Conservation (phyloP, 176 grass and related monocot genomes). For the Tuctoria greenei region DNA sequence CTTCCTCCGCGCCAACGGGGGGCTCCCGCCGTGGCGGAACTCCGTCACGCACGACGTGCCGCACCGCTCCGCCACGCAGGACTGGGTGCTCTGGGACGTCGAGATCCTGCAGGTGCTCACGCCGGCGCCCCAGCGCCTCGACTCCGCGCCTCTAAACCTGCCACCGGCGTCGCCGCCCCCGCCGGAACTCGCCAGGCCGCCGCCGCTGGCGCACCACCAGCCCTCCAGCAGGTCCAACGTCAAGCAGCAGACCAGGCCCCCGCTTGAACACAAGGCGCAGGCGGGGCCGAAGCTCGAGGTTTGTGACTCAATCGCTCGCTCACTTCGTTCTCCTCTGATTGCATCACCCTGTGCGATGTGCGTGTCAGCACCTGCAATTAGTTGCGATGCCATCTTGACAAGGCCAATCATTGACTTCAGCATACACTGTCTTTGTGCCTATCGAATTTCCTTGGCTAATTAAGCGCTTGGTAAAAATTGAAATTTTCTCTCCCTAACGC, state of each 20-base stretch:
- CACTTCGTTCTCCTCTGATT: not conserved
- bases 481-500: not conserved
- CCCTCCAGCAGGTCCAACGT: constrained; percentile 28
- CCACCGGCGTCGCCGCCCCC: constrained; percentile 25
- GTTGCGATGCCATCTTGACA: not conserved
- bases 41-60: constrained; percentile 86
- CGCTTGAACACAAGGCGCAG: not conserved
- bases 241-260: not conserved
- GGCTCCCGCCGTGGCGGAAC: constrained; percentile 81
- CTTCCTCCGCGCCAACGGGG: constrained; percentile 71
- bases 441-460: not conserved
- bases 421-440: not conserved
- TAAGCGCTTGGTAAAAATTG: not conserved
- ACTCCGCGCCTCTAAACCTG: not conserved
- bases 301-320: no score
- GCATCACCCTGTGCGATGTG: not conserved
- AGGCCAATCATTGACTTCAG: constrained; percentile 28
- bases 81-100: constrained; percentile 96
- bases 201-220: constrained; percentile 28
- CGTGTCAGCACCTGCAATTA: not conserved
- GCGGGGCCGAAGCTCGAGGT: constrained; percentile 28
- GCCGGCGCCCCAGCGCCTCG: constrained; percentile 15
- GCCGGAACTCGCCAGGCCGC: constrained; percentile 30
- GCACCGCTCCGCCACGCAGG: constrained; percentile 60
- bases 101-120: constrained; percentile 69